Conservation (phyloP, 176 grass and related monocot species). For the Microstegium vimineum region DNA sequence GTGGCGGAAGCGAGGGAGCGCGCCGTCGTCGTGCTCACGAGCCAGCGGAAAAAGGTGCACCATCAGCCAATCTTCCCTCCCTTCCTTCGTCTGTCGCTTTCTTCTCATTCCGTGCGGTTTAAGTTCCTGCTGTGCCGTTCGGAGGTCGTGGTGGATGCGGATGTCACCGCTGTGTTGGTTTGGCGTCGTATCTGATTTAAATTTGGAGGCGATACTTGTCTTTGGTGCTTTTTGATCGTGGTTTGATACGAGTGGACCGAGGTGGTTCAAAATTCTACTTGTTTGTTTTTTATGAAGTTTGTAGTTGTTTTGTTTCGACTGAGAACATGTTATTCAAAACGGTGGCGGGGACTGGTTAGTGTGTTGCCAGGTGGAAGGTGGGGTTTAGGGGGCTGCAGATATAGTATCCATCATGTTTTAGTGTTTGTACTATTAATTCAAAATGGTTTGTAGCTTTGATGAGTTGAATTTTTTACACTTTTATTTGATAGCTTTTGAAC, state of each 20-base stretch:
- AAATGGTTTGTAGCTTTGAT: constrained; percentile 5
- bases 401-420: not conserved
- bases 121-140: constrained; percentile 16
- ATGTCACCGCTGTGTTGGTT: not conserved
- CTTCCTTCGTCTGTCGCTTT: constrained; percentile 2
- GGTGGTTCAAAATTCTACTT: not conserved
- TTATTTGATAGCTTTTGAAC: not conserved
- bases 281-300: not conserved
- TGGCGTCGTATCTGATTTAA: not conserved
- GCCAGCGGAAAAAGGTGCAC: constrained; percentile 68
- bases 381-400: not conserved
- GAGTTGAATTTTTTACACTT: not conserved
- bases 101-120: constrained; percentile 37
- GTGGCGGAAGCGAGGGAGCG: constrained; percentile 56
- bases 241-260: not conserved
- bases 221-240: not conserved
- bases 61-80: not conserved
- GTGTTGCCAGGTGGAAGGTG: not conserved
- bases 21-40: constrained; percentile 50
- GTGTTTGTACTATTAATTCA: not conserved
- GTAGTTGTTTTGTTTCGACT: not conserved
- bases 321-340: not conserved
- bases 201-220: not conserved
- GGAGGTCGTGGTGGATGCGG: not conserved
- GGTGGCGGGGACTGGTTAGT: not conserved